Base-by-base conservation (phyloP, 192 early-diverging fungal species). In the Hyaloraphidium curvatum region DNA sequence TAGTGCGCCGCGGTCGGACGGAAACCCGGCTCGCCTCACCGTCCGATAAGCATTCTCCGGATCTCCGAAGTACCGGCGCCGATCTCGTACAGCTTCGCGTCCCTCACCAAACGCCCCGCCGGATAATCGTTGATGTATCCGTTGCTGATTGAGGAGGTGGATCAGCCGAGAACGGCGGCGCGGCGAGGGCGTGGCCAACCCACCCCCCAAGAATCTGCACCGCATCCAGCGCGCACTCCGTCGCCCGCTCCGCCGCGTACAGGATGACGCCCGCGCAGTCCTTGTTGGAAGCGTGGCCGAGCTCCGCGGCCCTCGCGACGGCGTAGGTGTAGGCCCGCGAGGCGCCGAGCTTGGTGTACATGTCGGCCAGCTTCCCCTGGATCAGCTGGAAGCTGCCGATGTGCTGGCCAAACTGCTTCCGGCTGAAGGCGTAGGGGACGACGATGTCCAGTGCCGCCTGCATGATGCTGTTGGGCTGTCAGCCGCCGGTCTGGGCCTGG, bases 81-180 rank as follows among this genome's bases (percentile, higher is more conserved):
- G 67, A 94, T 94, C 67, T 94, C 91, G 60, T 95, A 95, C 17
- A 95, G 71, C 70, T 91, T 91, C 16, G 85, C 88, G 60, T 95
- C 91, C 28, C 91, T 75, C 40, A 95, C 62, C 52, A 95, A 72
- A 17, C 91, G 78, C 25, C 89, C 87, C 2, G 84, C 79, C 2
- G 63, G 79, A 67, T 74, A 91, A 29, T 95, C 91, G 60, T 91
- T 91, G 50, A 87, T 89, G 59, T 88, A 95, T 1, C 91, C 91
- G 68, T 90, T 91, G 4, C 89, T 89, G n/a, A 87, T 57, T 54
- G 30, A 7, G 21, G 19, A 43, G 11, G 11, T 37, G 11, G 35
- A 11, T 13, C 35, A 17, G 35, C 35, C 35, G 35, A 37, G 17
- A 37, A 13, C 35, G 11, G 11, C 35, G 11, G 35, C 17, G 11